A percentile compares a stretch with the other conserved stretches of the same genome.
Evolutionary conservation across 805 yeast species (phyloP).

Genomic region (Komagataella populi): DNA sequence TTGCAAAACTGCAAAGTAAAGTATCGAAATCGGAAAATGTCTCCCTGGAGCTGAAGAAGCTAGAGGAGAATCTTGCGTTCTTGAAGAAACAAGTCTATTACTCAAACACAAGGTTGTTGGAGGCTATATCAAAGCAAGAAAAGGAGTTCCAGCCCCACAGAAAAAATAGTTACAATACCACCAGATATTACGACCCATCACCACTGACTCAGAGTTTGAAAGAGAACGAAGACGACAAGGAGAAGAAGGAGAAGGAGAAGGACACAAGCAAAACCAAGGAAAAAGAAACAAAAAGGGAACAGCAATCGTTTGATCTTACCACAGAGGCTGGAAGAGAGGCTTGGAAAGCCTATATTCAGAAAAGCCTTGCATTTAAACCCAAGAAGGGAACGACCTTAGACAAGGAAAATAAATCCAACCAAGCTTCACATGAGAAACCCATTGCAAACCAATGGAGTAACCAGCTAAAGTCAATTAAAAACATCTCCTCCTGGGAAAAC

Average conservation of each 20-base stretch:
- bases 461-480: background rate
- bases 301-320: constrained; percentile 15
- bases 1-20: constrained; percentile 6
- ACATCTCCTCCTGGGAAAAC: background rate
- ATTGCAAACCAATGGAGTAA: background rate
- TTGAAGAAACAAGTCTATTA: background rate
- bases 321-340: constrained; percentile 15
- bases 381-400: background rate
- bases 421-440: background rate
- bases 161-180: background rate
- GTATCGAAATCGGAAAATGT: constrained; percentile 11
- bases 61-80: background rate
- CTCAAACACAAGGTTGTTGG: background rate
- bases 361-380: constrained; percentile 1
- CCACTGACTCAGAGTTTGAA: background rate
- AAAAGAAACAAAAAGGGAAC: constrained; percentile 6
- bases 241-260: background rate
- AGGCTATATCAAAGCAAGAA: background rate
- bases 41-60: constrained; percentile 4
- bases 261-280: background rate
- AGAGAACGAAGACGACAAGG: background rate
- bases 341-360: constrained; percentile 13
- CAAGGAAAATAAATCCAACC: background rate
- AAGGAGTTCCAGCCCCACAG: background rate
- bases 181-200: background rate